Conservation (phyloP, 768 basidiomycete genomes). For the Boletus reticulatus region DNA sequence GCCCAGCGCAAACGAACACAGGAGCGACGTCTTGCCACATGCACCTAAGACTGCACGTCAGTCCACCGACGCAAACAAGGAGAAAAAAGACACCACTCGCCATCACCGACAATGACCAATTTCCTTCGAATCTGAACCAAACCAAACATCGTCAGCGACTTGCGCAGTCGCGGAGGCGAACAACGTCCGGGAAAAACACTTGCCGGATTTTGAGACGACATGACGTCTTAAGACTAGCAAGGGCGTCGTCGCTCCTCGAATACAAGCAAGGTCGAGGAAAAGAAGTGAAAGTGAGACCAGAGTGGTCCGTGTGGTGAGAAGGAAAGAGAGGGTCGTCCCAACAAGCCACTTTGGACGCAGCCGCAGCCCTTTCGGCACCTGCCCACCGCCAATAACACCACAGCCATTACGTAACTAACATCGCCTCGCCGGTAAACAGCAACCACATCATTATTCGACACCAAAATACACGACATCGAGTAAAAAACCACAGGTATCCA, state of each 20-base stretch:
- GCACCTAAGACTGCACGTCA: constrained; percentile 65
- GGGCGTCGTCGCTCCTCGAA: background rate
- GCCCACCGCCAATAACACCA: constrained; percentile 23
- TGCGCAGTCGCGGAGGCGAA: background rate
- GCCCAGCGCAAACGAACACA: constrained; percentile 90
- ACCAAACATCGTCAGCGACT: background rate
- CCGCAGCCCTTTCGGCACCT: constrained; percentile 28
- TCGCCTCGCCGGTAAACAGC: constrained; percentile 12
- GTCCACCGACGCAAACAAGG: too few relatives aligned
- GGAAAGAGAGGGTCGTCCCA: constrained; percentile 18
- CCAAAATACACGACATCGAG: background rate
- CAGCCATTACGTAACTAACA: constrained; percentile 25
- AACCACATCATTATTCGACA: background rate
- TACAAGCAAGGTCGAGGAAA: constrained; percentile 2
- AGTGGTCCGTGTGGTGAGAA: constrained; percentile 12
- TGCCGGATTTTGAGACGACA: constrained; percentile 61
- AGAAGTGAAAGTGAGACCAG: background rate
- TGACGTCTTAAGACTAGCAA: constrained; percentile 4
- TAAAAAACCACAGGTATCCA: constrained; percentile 1
- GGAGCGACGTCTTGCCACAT: constrained; percentile 91
- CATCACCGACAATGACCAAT: constrained; percentile 96
- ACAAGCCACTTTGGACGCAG: constrained; percentile 23
- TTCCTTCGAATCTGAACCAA: constrained; percentile 79
- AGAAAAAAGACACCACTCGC: constrained; percentile 43
- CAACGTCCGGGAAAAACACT: constrained; percentile 26